These are phyloP conservation scores for Gloeopeniophorella convolvens DNA, from an alignment of 768 basidiomycete genomes.

Conservation along the genomic window DNA sequence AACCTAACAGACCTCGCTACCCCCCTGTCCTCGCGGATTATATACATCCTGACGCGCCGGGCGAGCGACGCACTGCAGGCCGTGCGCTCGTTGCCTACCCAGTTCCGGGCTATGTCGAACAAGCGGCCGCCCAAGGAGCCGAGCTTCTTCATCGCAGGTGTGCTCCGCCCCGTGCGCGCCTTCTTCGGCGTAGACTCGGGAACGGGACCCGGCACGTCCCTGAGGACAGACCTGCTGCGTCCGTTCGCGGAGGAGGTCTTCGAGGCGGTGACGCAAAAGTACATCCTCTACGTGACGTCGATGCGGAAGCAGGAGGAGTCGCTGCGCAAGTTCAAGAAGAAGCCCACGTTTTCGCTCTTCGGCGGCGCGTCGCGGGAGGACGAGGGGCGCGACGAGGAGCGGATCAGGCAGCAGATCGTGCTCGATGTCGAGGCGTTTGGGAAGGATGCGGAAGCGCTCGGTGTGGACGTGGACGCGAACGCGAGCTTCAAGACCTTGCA, in stretches of 20 bases:
- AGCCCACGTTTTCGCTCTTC: slow-evolving; percentile 74
- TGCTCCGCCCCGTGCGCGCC: slow-evolving; percentile 71
- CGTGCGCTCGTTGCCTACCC: slow-evolving; percentile 83
- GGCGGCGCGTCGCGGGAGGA: slow-evolving; percentile 51
- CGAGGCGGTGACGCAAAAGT: slow-evolving; percentile 64
- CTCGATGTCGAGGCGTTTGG: slow-evolving; percentile 83
- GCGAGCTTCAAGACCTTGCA: slow-evolving; percentile 48
- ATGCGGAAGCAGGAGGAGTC: slow-evolving; percentile 95
- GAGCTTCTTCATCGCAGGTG: slow-evolving; percentile 78
- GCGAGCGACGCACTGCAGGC: slow-evolving; percentile 80
- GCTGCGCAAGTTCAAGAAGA: slow-evolving; percentile 79
- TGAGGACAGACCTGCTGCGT: slow-evolving; percentile 50
- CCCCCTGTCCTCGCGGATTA: slow-evolving; percentile 55
- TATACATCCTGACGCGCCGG: slow-evolving; percentile 66
- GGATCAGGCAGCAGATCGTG: slow-evolving; percentile 79
- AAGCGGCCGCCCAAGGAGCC: slow-evolving; percentile 68
- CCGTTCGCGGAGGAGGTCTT: slow-evolving; percentile 58
- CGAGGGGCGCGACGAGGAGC: slow-evolving; percentile 80
- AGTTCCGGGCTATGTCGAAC: slow-evolving; percentile 80
- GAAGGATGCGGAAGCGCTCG: slow-evolving; percentile 64
- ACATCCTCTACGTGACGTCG: slow-evolving; percentile 61
- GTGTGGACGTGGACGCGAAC: slow-evolving; percentile 50
- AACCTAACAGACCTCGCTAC: slow-evolving; percentile 45
- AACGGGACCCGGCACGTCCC: slow-evolving; percentile 51
- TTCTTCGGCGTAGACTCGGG: slow-evolving; percentile 60